These are phyloP conservation scores for Barnettozyma siamensis DNA, from an alignment of 805 yeast species.

Conservation along the genomic window DNA sequence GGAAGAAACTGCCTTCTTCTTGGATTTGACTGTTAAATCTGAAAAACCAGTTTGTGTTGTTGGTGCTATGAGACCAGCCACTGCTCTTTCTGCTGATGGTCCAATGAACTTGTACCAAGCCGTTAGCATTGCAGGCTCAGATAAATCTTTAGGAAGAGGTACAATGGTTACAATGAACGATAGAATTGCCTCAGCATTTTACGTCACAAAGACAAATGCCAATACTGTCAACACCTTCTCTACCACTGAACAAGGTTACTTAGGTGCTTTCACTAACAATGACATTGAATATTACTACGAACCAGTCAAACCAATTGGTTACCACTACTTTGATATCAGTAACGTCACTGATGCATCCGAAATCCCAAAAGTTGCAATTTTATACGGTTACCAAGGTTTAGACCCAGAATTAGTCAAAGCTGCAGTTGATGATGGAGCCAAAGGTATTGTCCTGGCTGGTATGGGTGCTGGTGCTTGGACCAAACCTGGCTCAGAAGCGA, in stretches of 20 bases:
- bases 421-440: conserved; percentile 37
- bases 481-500: conserved; percentile 38
- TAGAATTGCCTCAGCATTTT: conserved; percentile 61
- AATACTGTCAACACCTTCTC: conserved; percentile 64
- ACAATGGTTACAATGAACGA: conserved; percentile 59
- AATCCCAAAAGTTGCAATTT: conserved; percentile 41
- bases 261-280: conserved; percentile 63
- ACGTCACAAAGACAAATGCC: conserved; percentile 62
- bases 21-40: conserved; percentile 42
- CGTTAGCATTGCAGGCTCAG: conserved; percentile 50
- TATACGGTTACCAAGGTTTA: conserved; percentile 57
- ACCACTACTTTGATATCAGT: conserved; percentile 29
- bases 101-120: conserved; percentile 70
- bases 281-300: conserved; percentile 59
- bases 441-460: conserved; percentile 59
- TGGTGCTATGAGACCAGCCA: conserved; percentile 71
- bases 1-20: conserved; percentile 62
- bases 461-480: conserved; percentile 61
- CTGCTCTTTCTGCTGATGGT: conserved; percentile 66
- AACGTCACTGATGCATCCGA: conserved; percentile 18
- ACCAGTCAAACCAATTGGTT: conserved; percentile 42
- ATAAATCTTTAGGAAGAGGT: conserved; percentile 50
- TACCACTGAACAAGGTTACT: conserved; percentile 59
- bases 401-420: conserved; percentile 40
- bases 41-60: conserved; percentile 29